Conservation (phyloP, 805 yeast genomes). For the Wickerhamia fluorescens region DNA sequence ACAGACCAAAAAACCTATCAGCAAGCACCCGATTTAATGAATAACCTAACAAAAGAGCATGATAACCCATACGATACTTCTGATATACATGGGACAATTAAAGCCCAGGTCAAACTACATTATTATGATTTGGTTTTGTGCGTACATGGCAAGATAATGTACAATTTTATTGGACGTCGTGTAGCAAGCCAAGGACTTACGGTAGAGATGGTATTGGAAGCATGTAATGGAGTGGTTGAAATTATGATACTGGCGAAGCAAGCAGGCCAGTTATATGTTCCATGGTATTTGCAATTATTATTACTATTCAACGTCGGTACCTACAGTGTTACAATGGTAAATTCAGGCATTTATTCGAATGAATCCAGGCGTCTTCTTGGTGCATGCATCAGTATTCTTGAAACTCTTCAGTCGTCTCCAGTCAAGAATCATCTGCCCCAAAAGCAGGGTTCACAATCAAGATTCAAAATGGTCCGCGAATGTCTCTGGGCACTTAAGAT, state of each 20-base stretch:
- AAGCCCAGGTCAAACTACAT: constrained; percentile 32
- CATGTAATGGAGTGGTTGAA: constrained; percentile 23
- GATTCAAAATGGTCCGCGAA: constrained; percentile 49
- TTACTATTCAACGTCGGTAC: constrained; percentile 40
- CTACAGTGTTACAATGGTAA: constrained; percentile 33
- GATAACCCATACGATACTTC: too few species aligned
- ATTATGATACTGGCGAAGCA: constrained; percentile 22
- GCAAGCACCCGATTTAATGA: constrained; percentile 10
- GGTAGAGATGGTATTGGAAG: constrained; percentile 21
- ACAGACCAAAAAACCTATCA: constrained; percentile 4
- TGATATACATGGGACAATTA: constrained; percentile 16
- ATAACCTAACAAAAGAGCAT: constrained; percentile 8
- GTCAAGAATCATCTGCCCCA: too few species aligned
- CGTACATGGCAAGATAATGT: constrained; percentile 29
- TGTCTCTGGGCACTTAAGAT: constrained; percentile 57
- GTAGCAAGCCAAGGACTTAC: constrained; percentile 24
- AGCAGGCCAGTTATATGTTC: constrained; percentile 27
- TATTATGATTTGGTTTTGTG: constrained; percentile 30
- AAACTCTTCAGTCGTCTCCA: constrained; percentile 19
- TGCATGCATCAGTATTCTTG: constrained; percentile 18
- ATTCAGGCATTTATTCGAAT: constrained; percentile 28
- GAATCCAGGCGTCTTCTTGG: constrained; percentile 19
- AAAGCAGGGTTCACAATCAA: constrained; percentile 23
- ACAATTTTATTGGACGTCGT: constrained; percentile 26
- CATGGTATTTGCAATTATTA: constrained; percentile 48